These are phyloP conservation scores for Theobroma cacao DNA, from an alignment of 345 rosid species.

Conservation along the genomic window DNA sequence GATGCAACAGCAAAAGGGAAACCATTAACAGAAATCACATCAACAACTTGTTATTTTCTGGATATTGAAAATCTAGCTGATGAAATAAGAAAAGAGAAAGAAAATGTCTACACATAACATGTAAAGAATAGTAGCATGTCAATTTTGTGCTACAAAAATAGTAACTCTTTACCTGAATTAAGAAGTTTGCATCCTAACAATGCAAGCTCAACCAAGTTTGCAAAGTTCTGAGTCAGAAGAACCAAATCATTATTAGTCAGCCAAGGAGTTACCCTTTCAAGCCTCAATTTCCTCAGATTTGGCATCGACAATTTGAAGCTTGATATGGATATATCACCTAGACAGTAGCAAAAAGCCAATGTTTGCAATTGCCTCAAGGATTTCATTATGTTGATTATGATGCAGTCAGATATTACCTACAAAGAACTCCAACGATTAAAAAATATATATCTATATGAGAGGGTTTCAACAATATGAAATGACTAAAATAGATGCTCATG, in stretches of 20 bases:
- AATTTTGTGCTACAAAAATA: slow-evolving; percentile 5
- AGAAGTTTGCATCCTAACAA: slow-evolving; percentile 64
- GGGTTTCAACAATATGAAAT: neutral
- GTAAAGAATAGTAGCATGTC: neutral
- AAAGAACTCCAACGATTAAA: slow-evolving; percentile 7
- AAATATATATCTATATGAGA: neutral
- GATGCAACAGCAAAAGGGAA: neutral
- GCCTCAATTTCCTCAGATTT: slow-evolving; percentile 53
- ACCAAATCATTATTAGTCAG: slow-evolving; percentile 62
- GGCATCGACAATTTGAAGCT: slow-evolving; percentile 47
- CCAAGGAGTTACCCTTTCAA: slow-evolving; percentile 76
- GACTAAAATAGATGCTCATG: neutral
- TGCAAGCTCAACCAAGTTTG: slow-evolving; percentile 54
- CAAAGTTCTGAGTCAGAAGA: slow-evolving; percentile 51
- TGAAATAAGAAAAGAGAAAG: neutral
- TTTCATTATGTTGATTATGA: slow-evolving; percentile 35
- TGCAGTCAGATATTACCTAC: slow-evolving; percentile 63
- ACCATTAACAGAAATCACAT: neutral
- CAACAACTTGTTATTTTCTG: neutral
- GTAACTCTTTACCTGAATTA: slow-evolving; percentile 45
- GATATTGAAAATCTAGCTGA: neutral
- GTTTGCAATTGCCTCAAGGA: slow-evolving; percentile 48
- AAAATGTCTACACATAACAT: neutral
- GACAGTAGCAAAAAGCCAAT: slow-evolving; percentile 64
- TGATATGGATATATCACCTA: slow-evolving; percentile 67